phyloP scores from a whole-genome alignment of 371 early-diverging fungal species.

The Batrachochytrium dendrobatidis region DNA sequence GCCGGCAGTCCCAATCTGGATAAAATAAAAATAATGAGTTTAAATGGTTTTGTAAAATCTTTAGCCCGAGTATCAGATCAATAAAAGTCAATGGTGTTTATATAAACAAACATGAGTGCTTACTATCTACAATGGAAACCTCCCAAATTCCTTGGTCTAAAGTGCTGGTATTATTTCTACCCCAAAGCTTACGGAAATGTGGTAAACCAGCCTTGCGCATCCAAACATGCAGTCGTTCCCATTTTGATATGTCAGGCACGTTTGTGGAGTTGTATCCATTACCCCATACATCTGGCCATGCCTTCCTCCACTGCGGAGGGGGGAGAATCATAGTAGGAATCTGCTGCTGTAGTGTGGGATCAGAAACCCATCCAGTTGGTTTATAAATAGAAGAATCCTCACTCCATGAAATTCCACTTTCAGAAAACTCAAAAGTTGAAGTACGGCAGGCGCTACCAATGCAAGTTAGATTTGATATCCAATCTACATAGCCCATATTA shows the following conservation, averaged over 20 bases:
- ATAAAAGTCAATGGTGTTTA: background rate
- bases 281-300: conserved; percentile 25
- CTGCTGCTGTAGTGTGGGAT: background rate
- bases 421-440: conserved; percentile 12
- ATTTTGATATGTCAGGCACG: conserved; percentile 57
- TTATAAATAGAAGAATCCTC: conserved; percentile 50
- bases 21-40: background rate
- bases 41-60: background rate
- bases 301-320: conserved; percentile 38
- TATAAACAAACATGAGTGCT: background rate
- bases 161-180: conserved; percentile 44
- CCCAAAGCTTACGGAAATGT: conserved; percentile 95
- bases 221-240: conserved; percentile 96
- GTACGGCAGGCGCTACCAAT: background rate
- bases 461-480: conserved; percentile 11
- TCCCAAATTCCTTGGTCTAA: conserved; percentile 26
- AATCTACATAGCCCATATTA: conserved; percentile 8
- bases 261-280: conserved; percentile 49
- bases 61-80: background rate
- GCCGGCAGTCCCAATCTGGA: conserved; percentile 68
- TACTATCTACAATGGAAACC: conserved; percentile 32
- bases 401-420: conserved; percentile 76
- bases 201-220: conserved; percentile 95
- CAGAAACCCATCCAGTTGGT: conserved; percentile 4
- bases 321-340: conserved; percentile 27